Evolutionary conservation across 129 eudicot genomes (phyloP), one percentile per base, ranked within the genome.

Genomic region (Arctium minus): DNA sequence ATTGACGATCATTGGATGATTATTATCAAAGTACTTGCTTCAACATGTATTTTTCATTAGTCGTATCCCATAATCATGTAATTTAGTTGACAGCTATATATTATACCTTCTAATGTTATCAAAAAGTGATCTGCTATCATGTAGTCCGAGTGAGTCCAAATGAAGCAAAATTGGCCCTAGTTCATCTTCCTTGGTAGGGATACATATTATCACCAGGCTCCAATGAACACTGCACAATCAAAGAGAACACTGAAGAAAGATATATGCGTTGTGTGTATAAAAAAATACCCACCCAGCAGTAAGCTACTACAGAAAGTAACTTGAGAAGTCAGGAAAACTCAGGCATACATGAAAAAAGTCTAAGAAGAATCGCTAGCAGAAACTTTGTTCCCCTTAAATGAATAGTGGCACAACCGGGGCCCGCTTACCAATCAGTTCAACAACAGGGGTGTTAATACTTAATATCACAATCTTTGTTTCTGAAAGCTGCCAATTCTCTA

Each of bases 141-240:
- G 99, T 74, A 89, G 82, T 65, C 97, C 93, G 48, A 96, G 88
- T 50, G 99, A 96, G 91, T 96, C 99, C 80, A 92, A 83, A 87
- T 96, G 99, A 76, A 96, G 98, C 76, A 96, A 40, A 44, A 93
- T 80, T 22, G 94, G 98, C n/a, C 94, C 96, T n/a, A 89, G 82
- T 84, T 88, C 92, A 82, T 88, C 99, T 80, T 90, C 93, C 73
- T 90, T 90, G 65, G 88, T 86, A 72, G 99, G 96, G 56, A 96
- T 83, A 82, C 98, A 96, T 60, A 96, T 92, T 71, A 93, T 93
- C 76, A 91, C 92, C 90, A 96, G 87, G 88, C 99, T 96, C 99
- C 99, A 96, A 81, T 96, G 99, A 31, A 46, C 87, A 81, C 99
- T 96, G 89, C 81, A 85, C 8, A 79, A 68, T 69, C 50, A 33